Evolutionary conservation across 2,329 filamentous ascomycete genomes (phyloP), one percentile per base, ranked within the genome.

Genomic region (Clarireedia monteithiana): DNA sequence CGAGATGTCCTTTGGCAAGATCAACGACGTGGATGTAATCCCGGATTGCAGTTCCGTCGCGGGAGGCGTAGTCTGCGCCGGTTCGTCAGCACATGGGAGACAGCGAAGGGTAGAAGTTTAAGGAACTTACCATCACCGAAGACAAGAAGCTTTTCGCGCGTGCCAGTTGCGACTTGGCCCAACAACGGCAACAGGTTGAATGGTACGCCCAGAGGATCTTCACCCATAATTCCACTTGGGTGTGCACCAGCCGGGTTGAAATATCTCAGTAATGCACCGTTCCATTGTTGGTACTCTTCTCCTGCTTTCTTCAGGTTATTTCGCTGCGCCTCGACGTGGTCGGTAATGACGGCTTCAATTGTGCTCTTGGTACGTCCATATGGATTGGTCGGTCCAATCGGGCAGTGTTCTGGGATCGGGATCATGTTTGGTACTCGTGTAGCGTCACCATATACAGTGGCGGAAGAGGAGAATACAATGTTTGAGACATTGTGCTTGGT

Each of bases 21-120:
- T 96, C 91, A 61, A 95, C 80, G 57, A 96, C 89, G 77, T 96
- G 91, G 73, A 99, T 96, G 79, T 99, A 99, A 76, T 99, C 94
- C 66, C 94, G 88, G 71, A 96, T 96, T 60, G 90, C 89, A 53
- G 91, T 96, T 62, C 91, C 91, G 71, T 96, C 91, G 66, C 85
- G 86, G 53, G 91, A 96, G 34, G 79, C 70, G 77, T 99, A 99
- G 77, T 99, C 91, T 95, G 26, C 10, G 7, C 30, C 34, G 17
- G 26, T 27, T 36, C 39, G 44, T 15, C 17, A 14, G 30, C 27
- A n/a, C 20, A 42, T 42, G 6, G 20, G 10, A 17, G 23, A 24
- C 10, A 20, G 9, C 4, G 5, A 17, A 23, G 17, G 20, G 55
- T 27, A 17, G 45, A 46, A 17, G 24, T 48, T 12, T 26, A 50